Base-by-base conservation (phyloP, 148 eudicot species). In the Amaranthus cruentus region DNA sequence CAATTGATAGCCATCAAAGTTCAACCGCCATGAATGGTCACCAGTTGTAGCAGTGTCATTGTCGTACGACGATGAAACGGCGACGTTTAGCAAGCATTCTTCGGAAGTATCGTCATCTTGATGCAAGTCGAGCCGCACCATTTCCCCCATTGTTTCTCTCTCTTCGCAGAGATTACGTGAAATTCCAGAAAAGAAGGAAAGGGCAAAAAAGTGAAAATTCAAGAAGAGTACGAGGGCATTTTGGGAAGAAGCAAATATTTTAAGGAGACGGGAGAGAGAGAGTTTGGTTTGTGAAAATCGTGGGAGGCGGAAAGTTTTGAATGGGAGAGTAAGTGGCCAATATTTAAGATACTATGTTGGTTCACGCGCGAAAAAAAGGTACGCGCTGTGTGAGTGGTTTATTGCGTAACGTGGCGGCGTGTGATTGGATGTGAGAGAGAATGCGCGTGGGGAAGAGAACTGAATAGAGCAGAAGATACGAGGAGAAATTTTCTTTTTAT, bases 1-100 rank as follows among this genome's bases (percentile, higher is more conserved):
- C 0, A 84, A 9, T 71, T 86, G 87, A 15, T 72, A 80, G 0
- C 75, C 84, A 8, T 87, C 91, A 69, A 89, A 87, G 81, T 89
- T 89, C 76, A 89, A 50, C 66, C 88, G 85, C 95, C 95, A 89
- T 11, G 95, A 89, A 47, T 13, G 70, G 46, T 83, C 86, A 4
- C 57, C 81, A 48, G 73, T 66, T 2, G 18, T 52, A 2, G 64
- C 71, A 57, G 79, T 87, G 78, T 50, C 75, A 51, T 58, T 72
- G 54, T 66, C 63, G 50, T 54, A 72, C 2, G 47, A 47, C 28
- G 49, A 7, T 59, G 55, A 42, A 58, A 66, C 62, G 74, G 60
- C 53, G 48, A 21, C 77, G 76, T 28, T 51, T 21, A 89, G 82
- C 14, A 84, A 67, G 21, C 83, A 81, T 84, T 77, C 77, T 62